Evolutionary conservation across 257 asterid genomes (phyloP), one percentile per base, ranked within the genome.

Genomic region (Solanum tacnaense): DNA sequence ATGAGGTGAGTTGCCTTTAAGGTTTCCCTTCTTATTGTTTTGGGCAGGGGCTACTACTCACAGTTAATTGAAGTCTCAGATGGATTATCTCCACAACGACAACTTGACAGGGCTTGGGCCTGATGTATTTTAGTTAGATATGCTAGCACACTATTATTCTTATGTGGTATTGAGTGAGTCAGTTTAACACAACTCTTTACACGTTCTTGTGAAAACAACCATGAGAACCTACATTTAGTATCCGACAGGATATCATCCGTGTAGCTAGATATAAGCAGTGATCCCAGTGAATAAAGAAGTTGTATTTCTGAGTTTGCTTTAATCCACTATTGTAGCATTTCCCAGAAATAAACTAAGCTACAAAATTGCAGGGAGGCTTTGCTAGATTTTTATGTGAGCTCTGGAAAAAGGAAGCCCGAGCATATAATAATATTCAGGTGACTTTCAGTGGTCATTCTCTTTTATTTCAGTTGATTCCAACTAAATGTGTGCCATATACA

Each of bases 401-500:
- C 98, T 31, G 95, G 92, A 5, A 93, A 94, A 88, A 92, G 96
- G 88, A 96, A 96, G 94, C 99, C 99, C 2, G 96, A 94, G 4
- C 98, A 95, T 58, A 95, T 96, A 4, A 94, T 96, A 87, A 94
- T 96, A 23, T 96, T 96, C 92, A 94, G 98, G 99, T 96, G 91
- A 34, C 58, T n/a, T 46, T 67, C 27, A 21, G 21, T 36, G 7
- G 36, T 15, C 4, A 21, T 13, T 78, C 36, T 6, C 76, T 27
- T 38, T 0, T 58, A 38, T 32, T 87, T 25, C 10, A 11, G 65
- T 35, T 76, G 34, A 49, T 44, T 31, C n/a, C 29, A 49, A 3
- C 35, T 10, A 29, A 15, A n/a, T 25, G 29, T 18, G 13, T 76
- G 60, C 34, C 15, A 25, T 78, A 8, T 27, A n/a, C 7, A 46